Conservation (phyloP, 768 basidiomycete species). For the Tubosaeta sp. region DNA sequence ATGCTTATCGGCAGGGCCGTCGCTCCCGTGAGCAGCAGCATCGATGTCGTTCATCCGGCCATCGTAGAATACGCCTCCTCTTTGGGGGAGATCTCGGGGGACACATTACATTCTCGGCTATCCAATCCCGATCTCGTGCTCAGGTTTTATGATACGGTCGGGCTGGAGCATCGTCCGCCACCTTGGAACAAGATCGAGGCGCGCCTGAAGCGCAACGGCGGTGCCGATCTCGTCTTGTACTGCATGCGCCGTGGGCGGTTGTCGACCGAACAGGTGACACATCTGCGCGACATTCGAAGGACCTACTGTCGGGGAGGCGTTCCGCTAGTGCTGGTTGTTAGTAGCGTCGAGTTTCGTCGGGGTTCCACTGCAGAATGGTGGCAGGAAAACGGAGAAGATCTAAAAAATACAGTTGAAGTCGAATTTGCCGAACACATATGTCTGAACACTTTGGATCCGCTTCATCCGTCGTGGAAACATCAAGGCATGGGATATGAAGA, state of each 20-base stretch:
- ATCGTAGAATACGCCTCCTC: conserved; percentile 12
- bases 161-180: conserved; percentile 15
- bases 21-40: conserved; percentile 25
- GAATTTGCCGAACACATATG: conserved; percentile 18
- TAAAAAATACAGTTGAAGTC: conserved; percentile 2
- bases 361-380: conserved; percentile 21
- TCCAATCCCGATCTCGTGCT: conserved; percentile 1
- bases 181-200: conserved; percentile 12
- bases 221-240: conserved; percentile 30
- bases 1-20: conserved; percentile 27
- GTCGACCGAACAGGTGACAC: conserved; percentile 25
- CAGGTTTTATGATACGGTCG: conserved; percentile 18
- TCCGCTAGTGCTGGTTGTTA: conserved; percentile 19
- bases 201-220: conserved; percentile 11
- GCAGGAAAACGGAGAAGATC: conserved; percentile 11
- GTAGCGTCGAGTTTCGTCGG: conserved; percentile 11
- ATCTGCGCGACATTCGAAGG: conserved; percentile 30
- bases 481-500: conserved; percentile 17
- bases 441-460: conserved; percentile 10
- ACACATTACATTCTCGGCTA: neutral
- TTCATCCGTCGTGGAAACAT: conserved; percentile 19
- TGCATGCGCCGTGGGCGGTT: conserved; percentile 36
- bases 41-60: conserved; percentile 11
- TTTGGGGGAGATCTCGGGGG: neutral
- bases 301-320: conserved; percentile 8